Base-by-base conservation (phyloP, 2,329 filamentous ascomycete species). In the Colletotrichum sp. region DNA sequence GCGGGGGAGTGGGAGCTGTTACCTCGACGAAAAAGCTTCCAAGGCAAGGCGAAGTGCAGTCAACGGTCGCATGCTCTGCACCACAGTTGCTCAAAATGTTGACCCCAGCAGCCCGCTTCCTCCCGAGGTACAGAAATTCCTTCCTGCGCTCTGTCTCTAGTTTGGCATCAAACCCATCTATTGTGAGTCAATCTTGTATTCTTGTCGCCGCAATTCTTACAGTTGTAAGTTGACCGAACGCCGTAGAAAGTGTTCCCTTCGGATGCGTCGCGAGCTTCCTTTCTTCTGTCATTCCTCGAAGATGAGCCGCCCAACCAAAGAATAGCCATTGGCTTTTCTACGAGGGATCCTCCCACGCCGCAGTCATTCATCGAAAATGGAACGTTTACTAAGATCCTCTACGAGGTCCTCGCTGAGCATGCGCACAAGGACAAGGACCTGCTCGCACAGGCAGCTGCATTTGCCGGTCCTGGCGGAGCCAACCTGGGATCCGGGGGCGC, bases 201-300 rank as follows among this genome's bases (percentile, higher is more conserved):
- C n/a, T n/a, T 6, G 13, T 27, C 34, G 27, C 12, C 55, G 15
- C 28, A 25, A 52, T 16, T 27, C 28, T 32, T 8, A 7, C 36
- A 32, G 30, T 34, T 30, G 70, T 62, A 74, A 77, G 32, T 79
- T 79, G 43, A 77, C 64, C 28, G 18, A 27, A 30, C 10, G 36
- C 48, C 32, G 13, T 56, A 93, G 92, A 92, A 92, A 88, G 88
- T 90, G 70, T 91, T 92, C 79, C 87, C 88, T 30, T 85, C 89
- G 75, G 84, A 87, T 3, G 79, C 85, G 9, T 81, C 86, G 3
- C 85, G 87, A 2, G 84, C 86, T 52, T 84, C 84, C 2, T 87
- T 92, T 80, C 84, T 92, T 36, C 88, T 94, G 34, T 90, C 90
- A 56, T 90, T 91, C 77, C 90, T 94, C 74, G 87, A 91, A 48